Evolutionary conservation across 306 rosid genomes (phyloP), one percentile per base, ranked within the genome.

Genomic region (Gastrolobium villosum): DNA sequence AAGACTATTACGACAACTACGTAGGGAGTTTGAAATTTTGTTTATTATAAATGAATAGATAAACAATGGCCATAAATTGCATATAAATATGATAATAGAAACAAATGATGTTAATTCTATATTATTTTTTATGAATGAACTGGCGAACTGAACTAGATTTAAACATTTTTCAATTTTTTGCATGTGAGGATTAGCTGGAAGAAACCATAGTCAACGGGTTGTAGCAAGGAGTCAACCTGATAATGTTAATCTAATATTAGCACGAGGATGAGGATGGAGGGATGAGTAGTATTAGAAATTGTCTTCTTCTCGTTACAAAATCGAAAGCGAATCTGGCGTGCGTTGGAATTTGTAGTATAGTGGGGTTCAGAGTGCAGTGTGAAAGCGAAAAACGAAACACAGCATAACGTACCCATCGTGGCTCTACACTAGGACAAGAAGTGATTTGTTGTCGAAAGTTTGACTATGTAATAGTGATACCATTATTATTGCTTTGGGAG

Each of bases 371-470:
- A 32, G 26, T 1, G 3, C 6, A 20, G 52, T 64, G 36, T 40
- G 50, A 8, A 64, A 64, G 14, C n/a, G 28, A 40, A 8, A 11
- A 34, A 9, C 45, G 10, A 61, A 35, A 35, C 26, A 20, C 1
- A 20, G 26, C 66, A 10, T 7, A 26, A 55, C 36, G 62, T 9
- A 28, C 11, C 35, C 13, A 10, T 34, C 10, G 28, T 5, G 20
- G 64, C 39, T 57, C n/a, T 50, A 14, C 60, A 59, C 34, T 20
- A 59, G 11, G 65, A 59, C 65, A 37, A 36, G 8, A 40, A 64
- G 49, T 64, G 34, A 64, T 63, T 63, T 63, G 48, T 14, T 14
- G 32, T 37, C 26, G 26, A 20, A 20, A 20, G 26, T 20, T 20
- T 20, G 26, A 20, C 26, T 20, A 20, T 20, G 26, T 20, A 20